Evolutionary conservation across 495 filamentous ascomycete species (phyloP), one percentile per base, ranked within the genome.

Genomic region (Annulohypoxylon moriforme): DNA sequence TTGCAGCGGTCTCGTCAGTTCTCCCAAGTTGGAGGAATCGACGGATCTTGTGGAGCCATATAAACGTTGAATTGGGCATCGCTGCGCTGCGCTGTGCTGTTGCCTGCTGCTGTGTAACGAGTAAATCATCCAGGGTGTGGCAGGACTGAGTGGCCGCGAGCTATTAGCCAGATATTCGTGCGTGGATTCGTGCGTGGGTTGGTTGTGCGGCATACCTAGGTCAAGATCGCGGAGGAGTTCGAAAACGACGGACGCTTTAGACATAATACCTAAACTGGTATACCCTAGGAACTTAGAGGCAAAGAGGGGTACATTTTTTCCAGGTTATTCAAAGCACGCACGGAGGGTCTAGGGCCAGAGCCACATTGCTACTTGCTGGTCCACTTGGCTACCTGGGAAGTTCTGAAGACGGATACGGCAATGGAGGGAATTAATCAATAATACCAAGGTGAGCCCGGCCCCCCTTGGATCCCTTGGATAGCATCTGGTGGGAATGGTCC

Each of bases 131-230:
- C 49, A 60, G 66, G 71, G 56, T 69, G 34, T 52, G 55, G 36
- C 56, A 57, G 60, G 66, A 67, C 65, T 68, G 71, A 55, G 24
- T 67, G 61, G 57, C 56, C 71, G 47, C 42, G 31, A 57, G 61
- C 47, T 69, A 73, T 73, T 73, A 69, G 71, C 71, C 71, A 73
- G 66, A 73, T 73, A 67, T 66, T 66, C 65, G 36, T 66, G 71
- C 46, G 60, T 59, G 66, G 16, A n/a, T n/a, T n/a, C n/a, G n/a
- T n/a, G n/a, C n/a, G n/a, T n/a, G n/a, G n/a, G 38, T 42, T 33
- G 60, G 60, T 69, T 66, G 27, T 62, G 66, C 57, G 47, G 61
- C 71, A 69, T 73, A 73, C 71, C 71, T 73, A 73, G 71, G 71
- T 73, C 71, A 69, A 63, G 55, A 62, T 50, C 29, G 40, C 58